phyloP scores from a whole-genome alignment of 441 rosid genomes.

The Viola pubescens region DNA sequence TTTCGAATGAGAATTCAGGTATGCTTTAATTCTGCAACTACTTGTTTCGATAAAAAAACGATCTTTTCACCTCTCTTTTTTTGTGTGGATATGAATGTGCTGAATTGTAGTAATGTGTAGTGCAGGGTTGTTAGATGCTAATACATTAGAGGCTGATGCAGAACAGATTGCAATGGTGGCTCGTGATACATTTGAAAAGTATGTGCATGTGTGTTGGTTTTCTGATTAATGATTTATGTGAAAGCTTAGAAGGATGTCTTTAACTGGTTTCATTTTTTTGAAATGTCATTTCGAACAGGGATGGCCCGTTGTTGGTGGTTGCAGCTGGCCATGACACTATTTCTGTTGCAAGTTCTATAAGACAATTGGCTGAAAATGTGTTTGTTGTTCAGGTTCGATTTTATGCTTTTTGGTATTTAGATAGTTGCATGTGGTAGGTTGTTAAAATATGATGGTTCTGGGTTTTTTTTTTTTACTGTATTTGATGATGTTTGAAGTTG shows the following conservation, averaged over 20 bases:
- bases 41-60: background rate
- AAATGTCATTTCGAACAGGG: conserved; percentile 33
- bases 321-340: conserved; percentile 87
- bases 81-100: too few species aligned
- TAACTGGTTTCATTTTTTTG: background rate
- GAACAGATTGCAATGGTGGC: conserved; percentile 69
- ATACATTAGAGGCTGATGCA: conserved; percentile 59
- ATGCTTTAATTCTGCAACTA: background rate
- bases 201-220: conserved; percentile 14
- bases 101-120: too few species aligned
- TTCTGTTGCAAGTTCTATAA: conserved; percentile 65
- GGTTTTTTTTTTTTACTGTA: background rate
- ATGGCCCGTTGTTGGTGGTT: conserved; percentile 80
- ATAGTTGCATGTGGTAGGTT: background rate
- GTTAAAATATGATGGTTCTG: background rate
- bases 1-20: conserved; percentile 38
- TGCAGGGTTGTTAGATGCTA: conserved; percentile 40
- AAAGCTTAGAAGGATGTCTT: background rate
- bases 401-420: conserved; percentile 4
- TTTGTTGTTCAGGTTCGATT: conserved; percentile 73
- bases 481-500: background rate
- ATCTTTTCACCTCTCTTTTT: background rate
- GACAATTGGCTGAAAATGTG: conserved; percentile 65
- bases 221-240: background rate
- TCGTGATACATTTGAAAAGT: conserved; percentile 60